A percentile compares a stretch with the other conserved stretches of the same genome.
phyloP scores from a whole-genome alignment of 257 asterid genomes.

The Fraxinus pennsylvanica region DNA sequence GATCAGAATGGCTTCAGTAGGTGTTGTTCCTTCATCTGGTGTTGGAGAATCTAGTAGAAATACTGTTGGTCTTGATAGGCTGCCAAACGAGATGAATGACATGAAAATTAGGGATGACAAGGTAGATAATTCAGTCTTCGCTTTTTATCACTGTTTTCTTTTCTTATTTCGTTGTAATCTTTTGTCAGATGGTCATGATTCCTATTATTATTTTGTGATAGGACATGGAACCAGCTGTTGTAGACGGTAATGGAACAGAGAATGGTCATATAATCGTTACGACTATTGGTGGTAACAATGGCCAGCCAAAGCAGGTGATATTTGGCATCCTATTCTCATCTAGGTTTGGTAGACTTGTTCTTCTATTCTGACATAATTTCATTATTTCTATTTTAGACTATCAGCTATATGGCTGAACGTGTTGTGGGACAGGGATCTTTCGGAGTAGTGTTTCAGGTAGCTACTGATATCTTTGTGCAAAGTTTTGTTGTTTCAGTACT shows the following conservation, averaged over 20 bases:
- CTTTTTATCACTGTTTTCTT: not conserved
- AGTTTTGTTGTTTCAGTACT: not conserved
- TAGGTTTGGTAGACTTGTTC: not conserved
- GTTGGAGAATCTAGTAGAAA: slow-evolving; percentile 46
- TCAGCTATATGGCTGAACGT: slow-evolving; percentile 90
- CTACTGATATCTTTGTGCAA: not conserved
- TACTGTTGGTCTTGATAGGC: slow-evolving; percentile 42
- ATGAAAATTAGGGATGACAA: slow-evolving; percentile 67
- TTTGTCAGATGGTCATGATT: not conserved
- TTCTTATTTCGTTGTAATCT: not conserved
- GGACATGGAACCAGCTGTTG: slow-evolving; percentile 81
- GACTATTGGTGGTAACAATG: slow-evolving; percentile 69
- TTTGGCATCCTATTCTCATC: not conserved
- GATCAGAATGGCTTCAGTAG: slow-evolving; percentile 40
- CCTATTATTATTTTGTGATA: slow-evolving; percentile 20
- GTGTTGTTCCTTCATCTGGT: slow-evolving; percentile 42
- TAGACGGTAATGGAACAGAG: slow-evolving; percentile 79
- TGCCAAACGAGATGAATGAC: slow-evolving; percentile 60
- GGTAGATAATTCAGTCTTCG: slow-evolving; percentile 31
- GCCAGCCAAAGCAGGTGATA: slow-evolving; percentile 73
- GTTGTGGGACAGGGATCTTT: slow-evolving; percentile 84
- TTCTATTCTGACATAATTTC: not conserved
- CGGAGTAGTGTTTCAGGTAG: slow-evolving; percentile 85
- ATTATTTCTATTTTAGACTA: slow-evolving; percentile 42
- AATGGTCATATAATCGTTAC: slow-evolving; percentile 86